Evolutionary conservation across 345 rosid species (phyloP).

Genomic region (Eutrema yunnanense): DNA sequence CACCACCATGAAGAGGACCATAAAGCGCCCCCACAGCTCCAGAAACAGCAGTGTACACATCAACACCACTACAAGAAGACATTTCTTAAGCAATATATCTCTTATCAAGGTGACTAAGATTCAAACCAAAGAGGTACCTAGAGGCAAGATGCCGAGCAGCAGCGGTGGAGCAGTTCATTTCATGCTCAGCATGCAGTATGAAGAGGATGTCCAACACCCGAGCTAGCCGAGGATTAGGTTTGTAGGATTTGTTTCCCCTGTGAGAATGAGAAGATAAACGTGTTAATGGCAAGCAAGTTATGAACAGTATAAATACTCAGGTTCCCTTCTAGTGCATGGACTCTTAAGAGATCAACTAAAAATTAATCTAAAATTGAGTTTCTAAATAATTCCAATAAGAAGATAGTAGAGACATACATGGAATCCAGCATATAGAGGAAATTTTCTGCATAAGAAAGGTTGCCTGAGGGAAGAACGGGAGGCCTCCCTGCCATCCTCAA

Average conservation of each 20-base stretch:
- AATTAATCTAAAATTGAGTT: background rate
- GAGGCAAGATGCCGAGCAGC: slow-evolving; percentile 99
- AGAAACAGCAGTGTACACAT: slow-evolving; percentile 85
- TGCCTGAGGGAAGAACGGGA: slow-evolving; percentile 87
- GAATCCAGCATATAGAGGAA: slow-evolving; percentile 96
- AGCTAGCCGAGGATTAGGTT: slow-evolving; percentile 89
- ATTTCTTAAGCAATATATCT: background rate
- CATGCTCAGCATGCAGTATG: slow-evolving; percentile 96
- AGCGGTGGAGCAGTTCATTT: slow-evolving; percentile 94
- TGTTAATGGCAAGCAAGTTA: background rate
- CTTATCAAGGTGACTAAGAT: background rate
- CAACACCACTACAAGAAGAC: slow-evolving; percentile 67
- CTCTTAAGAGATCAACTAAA: background rate
- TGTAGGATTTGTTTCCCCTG: slow-evolving; percentile 85
- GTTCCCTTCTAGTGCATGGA: background rate
- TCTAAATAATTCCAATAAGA: background rate
- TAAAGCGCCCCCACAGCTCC: slow-evolving; percentile 97
- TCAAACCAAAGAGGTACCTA: slow-evolving; percentile 41
- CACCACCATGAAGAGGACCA: slow-evolving; percentile 99
- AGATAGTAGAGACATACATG: slow-evolving; percentile 40
- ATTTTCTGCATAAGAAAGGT: slow-evolving; percentile 88
- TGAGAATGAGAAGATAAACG: slow-evolving; percentile 1
- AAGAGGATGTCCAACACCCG: slow-evolving; percentile 86
- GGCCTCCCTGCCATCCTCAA: slow-evolving; percentile 96
- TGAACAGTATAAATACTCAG: background rate